Evolutionary conservation across 805 yeast genomes (phyloP).

Genomic region (Monosporozyma solicola): DNA sequence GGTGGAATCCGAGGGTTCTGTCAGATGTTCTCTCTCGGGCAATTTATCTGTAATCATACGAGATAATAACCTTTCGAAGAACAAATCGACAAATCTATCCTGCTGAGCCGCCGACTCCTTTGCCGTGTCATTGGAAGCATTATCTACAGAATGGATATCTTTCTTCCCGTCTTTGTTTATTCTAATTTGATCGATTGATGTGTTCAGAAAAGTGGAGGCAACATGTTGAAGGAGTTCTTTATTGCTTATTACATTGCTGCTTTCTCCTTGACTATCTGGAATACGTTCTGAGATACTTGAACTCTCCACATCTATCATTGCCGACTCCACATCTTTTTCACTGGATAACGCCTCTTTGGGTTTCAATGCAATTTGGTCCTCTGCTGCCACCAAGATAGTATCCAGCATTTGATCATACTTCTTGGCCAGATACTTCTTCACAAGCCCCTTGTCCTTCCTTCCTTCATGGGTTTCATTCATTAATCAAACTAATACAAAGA

Average conservation of each 20-base stretch:
- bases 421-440: conserved; percentile 17
- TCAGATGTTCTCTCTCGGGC: conserved; percentile 36
- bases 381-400: conserved; percentile 18
- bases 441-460: conserved; percentile 3
- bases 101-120: conserved; percentile 4
- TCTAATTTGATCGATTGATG: conserved; percentile 35
- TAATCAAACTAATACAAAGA: not conserved
- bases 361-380: conserved; percentile 1
- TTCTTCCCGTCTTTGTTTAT: conserved; percentile 6
- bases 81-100: conserved; percentile 50
- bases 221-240: conserved; percentile 31
- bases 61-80: conserved; percentile 45
- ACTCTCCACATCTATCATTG: not conserved
- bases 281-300: not conserved
- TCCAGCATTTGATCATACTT: conserved; percentile 22
- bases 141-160: conserved; percentile 10
- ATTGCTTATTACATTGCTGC: conserved; percentile 9
- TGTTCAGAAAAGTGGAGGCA: conserved; percentile 37
- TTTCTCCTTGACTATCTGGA: not conserved
- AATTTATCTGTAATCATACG: conserved; percentile 41
- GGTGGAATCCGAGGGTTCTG: conserved; percentile 28
- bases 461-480: not conserved
- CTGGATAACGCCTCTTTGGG: not conserved
- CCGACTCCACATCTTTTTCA: not conserved
- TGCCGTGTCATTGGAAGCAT: not conserved